phyloP scores from a whole-genome alignment of 495 filamentous ascomycete species.

The Annulohypoxylon stygium region DNA sequence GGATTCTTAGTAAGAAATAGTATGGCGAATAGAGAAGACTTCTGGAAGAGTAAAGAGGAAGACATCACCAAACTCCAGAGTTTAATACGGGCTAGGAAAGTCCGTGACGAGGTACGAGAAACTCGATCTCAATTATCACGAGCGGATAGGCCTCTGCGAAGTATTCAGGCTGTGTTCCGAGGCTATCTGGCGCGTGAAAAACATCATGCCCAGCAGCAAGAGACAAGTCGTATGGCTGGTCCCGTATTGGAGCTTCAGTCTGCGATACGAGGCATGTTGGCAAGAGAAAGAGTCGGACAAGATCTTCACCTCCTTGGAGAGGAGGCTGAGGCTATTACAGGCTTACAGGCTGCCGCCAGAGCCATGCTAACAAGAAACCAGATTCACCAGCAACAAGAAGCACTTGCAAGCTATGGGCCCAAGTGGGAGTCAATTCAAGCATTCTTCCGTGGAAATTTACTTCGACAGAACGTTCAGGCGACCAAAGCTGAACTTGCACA shows the following conservation, averaged over 20 bases:
- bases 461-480: conserved; percentile 57
- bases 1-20: conserved; percentile 81
- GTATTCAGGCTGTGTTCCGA: conserved; percentile 80
- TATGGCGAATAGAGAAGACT: conserved; percentile 69
- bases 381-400: conserved; percentile 53
- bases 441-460: conserved; percentile 59
- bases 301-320: conserved; percentile 56
- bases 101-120: conserved; percentile 74
- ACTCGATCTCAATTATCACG: conserved; percentile 71
- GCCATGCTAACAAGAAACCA: conserved; percentile 55
- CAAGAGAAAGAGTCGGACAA: conserved; percentile 57
- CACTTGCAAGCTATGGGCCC: conserved; percentile 56
- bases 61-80: conserved; percentile 87
- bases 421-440: conserved; percentile 66
- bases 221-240: conserved; percentile 62
- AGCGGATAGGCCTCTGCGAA: conserved; percentile 67
- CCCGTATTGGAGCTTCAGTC: conserved; percentile 66
- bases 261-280: conserved; percentile 63
- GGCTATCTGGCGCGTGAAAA: conserved; percentile 67
- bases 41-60: conserved; percentile 76
- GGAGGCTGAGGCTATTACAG: conserved; percentile 54
- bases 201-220: conserved; percentile 65
- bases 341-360: conserved; percentile 65
- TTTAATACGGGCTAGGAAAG: conserved; percentile 80
- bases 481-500: conserved; percentile 56